These are phyloP conservation scores for Saccharomycopsis javanensis DNA, from an alignment of 805 yeast species.

Conservation along the genomic window DNA sequence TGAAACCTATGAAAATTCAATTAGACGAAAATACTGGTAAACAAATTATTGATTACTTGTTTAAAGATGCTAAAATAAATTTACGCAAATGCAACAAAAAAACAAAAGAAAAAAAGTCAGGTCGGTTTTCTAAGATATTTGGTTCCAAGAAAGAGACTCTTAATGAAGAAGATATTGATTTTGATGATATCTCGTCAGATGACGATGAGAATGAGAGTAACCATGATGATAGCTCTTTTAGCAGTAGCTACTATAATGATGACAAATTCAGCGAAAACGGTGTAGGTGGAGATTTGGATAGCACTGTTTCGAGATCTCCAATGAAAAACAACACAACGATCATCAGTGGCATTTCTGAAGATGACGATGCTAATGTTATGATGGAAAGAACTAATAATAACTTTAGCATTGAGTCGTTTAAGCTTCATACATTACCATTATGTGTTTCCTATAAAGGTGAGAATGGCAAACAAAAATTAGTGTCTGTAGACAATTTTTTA, in stretches of 20 bases:
- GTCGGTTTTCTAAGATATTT: constrained; percentile 10
- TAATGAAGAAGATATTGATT: constrained; percentile 13
- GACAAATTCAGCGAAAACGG: background rate
- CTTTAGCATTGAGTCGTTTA: constrained; percentile 55
- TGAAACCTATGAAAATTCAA: constrained; percentile 62
- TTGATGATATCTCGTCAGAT: constrained; percentile 6
- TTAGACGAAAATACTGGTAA: constrained; percentile 64
- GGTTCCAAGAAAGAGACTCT: constrained; percentile 17
- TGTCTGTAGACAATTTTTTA: constrained; percentile 68
- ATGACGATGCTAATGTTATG: constrained; percentile 50
- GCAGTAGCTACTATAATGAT: background rate
- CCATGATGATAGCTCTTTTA: constrained; percentile 7
- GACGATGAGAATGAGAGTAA: constrained; percentile 19
- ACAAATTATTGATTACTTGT: constrained; percentile 54
- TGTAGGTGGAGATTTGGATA: background rate
- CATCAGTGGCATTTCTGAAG: constrained; percentile 14
- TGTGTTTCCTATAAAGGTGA: constrained; percentile 71
- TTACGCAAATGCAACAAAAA: background rate
- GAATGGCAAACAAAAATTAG: constrained; percentile 48
- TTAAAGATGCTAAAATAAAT: constrained; percentile 41
- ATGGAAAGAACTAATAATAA: constrained; percentile 62
- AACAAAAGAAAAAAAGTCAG: background rate
- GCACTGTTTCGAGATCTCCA: background rate
- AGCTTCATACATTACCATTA: constrained; percentile 40
- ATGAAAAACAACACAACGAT: background rate